Conservation (phyloP, 176 grass and related monocot genomes). For the Oryza nivara region DNA sequence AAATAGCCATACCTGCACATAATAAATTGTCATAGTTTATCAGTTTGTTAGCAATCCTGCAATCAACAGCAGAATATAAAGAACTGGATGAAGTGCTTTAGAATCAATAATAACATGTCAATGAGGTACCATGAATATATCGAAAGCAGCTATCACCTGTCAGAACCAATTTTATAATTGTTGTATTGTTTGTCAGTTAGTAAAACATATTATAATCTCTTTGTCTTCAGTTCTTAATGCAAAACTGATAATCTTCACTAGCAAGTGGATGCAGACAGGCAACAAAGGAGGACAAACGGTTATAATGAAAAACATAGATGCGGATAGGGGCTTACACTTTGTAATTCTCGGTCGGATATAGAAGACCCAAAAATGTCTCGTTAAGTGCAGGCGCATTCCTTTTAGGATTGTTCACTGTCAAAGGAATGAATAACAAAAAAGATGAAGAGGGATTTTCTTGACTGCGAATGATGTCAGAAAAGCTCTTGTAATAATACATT, state of each 20-base stretch:
- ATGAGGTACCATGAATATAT: background rate
- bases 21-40: slow-evolving; percentile 11
- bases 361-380: slow-evolving; percentile 92
- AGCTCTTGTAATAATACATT: background rate
- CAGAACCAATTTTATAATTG: background rate
- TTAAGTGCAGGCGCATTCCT: slow-evolving; percentile 80
- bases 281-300: slow-evolving; percentile 9
- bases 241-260: background rate
- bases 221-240: background rate
- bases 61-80: background rate
- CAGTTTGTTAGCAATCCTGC: background rate
- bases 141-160: background rate
- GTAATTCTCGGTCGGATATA: slow-evolving; percentile 96
- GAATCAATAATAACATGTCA: slow-evolving; percentile 17
- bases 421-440: slow-evolving; percentile 27
- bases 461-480: background rate
- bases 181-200: background rate
- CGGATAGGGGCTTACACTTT: slow-evolving; percentile 81
- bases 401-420: slow-evolving; percentile 97
- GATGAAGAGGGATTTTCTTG: background rate
- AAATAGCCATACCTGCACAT: slow-evolving; percentile 88
- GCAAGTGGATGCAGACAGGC: background rate
- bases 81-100: background rate
- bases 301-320: slow-evolving; percentile 9
- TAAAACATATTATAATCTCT: background rate